Percentiles rank a stretch among this genome's conserved stretches.
Evolutionary conservation across 164 flowering plant species (phyloP).

Genomic region (Stephania japonica): DNA sequence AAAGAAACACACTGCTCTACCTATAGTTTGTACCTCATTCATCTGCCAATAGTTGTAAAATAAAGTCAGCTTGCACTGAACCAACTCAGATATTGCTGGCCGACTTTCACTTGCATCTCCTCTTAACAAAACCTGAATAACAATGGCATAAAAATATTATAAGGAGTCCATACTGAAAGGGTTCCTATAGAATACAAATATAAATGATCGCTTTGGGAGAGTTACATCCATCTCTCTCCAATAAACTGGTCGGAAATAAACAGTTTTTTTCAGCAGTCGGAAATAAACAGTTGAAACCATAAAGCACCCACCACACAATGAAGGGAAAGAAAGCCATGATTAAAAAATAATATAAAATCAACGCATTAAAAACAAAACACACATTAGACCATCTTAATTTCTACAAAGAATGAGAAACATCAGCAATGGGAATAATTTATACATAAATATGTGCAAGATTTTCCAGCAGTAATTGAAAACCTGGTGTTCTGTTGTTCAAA

Average conservation of each 20-base stretch:
- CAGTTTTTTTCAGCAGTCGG: no score
- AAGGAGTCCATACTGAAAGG: not conserved
- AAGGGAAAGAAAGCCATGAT: not conserved
- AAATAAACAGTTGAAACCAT: not conserved
- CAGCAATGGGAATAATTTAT: not conserved
- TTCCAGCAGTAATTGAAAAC: not conserved
- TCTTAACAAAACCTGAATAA: conserved; percentile 42
- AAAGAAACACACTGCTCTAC: not conserved
- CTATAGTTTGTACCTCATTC: conserved; percentile 62
- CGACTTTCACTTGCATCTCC: conserved; percentile 26
- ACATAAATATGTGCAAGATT: not conserved
- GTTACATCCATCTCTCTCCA: not conserved
- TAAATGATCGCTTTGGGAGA: not conserved
- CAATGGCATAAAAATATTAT: conserved; percentile 4
- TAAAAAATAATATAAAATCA: not conserved
- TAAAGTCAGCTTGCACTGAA: conserved; percentile 78
- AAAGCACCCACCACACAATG: not conserved
- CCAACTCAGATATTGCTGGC: conserved; percentile 45
- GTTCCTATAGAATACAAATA: not conserved
- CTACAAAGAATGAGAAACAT: not conserved
- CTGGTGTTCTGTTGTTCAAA: not conserved
- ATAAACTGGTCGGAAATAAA: not conserved
- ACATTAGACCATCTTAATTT: not conserved
- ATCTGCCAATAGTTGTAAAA: conserved; percentile 82
- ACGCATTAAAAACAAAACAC: not conserved